Conservation (phyloP, 169 alveolate species). For the Theileria luwenshuni region DNA sequence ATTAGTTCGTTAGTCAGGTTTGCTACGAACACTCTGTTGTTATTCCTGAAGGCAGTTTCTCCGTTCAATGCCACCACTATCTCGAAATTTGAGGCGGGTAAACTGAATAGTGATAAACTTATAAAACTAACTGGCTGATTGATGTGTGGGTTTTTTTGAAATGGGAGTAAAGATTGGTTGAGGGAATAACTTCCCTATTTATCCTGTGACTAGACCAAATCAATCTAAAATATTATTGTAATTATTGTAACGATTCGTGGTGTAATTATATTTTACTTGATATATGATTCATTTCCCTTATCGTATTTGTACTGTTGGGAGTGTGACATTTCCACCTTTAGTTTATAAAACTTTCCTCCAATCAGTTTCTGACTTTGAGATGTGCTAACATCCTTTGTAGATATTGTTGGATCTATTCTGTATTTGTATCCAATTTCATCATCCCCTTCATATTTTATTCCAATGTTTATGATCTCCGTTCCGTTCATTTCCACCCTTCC, state of each 20-base stretch:
- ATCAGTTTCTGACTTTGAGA: conserved; percentile 80
- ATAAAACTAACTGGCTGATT: conserved; percentile 60
- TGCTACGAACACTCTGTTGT: conserved; percentile 51
- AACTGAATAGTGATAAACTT: conserved; percentile 46
- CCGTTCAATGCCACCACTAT: conserved; percentile 60
- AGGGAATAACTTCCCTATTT: conserved; percentile 19
- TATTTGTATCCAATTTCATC: conserved; percentile 55
- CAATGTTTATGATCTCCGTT: conserved; percentile 38
- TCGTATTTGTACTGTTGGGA: conserved; percentile 79
- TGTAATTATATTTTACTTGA: conserved; percentile 28
- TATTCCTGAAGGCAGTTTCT: conserved; percentile 62
- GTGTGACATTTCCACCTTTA: conserved; percentile 83
- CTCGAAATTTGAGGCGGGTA: conserved; percentile 69
- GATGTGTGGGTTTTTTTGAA: conserved; percentile 57
- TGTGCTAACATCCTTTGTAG: conserved; percentile 54
- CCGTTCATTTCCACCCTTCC: conserved; percentile 55
- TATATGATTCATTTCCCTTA: conserved; percentile 65
- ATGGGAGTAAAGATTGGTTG: conserved; percentile 46
- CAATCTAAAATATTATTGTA: conserved; percentile 6
- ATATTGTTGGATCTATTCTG: conserved; percentile 62
- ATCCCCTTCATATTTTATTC: conserved; percentile 41
- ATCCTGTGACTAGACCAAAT: conserved; percentile 35
- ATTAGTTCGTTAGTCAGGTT: conserved; percentile 68
- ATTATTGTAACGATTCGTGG: conserved; percentile 15
- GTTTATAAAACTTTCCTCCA: conserved; percentile 83